Percentiles rank a stretch among this genome's conserved stretches.
Evolutionary conservation across 441 rosid species (phyloP).

Genomic region (Pelargonium australe): DNA sequence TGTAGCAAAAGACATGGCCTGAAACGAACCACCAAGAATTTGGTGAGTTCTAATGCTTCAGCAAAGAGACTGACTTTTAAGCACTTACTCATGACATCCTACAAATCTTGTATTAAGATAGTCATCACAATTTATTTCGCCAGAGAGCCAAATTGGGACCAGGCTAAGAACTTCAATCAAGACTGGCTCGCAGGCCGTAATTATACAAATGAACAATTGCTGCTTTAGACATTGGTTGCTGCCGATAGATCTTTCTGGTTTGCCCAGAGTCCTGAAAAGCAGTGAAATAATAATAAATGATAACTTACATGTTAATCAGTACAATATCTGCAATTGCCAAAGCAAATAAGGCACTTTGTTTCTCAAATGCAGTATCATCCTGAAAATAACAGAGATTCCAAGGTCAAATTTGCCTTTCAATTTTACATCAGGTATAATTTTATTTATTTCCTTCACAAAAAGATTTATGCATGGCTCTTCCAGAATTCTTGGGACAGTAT

Average conservation of each 20-base stretch:
- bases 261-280: background rate
- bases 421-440: background rate
- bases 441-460: background rate
- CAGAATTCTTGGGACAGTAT: background rate
- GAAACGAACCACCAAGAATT: too few species aligned
- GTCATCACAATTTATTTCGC: background rate
- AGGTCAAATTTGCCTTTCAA: background rate
- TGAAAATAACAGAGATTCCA: slow-evolving; percentile 26
- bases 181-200: background rate
- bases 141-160: background rate
- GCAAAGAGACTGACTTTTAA: too few species aligned
- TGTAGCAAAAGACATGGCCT: too few species aligned
- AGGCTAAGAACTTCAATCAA: background rate
- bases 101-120: background rate
- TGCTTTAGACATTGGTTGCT: too few species aligned
- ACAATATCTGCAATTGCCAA: slow-evolving; percentile 82
- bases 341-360: slow-evolving; percentile 82
- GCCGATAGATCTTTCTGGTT: too few species aligned
- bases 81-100: too few species aligned
- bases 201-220: background rate
- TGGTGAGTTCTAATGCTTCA: too few species aligned
- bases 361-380: slow-evolving; percentile 94
- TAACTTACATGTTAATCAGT: slow-evolving; percentile 75
- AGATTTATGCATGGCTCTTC: background rate
- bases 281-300: background rate